phyloP scores from a whole-genome alignment of 768 basidiomycete genomes.

The Amanita phalloides region DNA sequence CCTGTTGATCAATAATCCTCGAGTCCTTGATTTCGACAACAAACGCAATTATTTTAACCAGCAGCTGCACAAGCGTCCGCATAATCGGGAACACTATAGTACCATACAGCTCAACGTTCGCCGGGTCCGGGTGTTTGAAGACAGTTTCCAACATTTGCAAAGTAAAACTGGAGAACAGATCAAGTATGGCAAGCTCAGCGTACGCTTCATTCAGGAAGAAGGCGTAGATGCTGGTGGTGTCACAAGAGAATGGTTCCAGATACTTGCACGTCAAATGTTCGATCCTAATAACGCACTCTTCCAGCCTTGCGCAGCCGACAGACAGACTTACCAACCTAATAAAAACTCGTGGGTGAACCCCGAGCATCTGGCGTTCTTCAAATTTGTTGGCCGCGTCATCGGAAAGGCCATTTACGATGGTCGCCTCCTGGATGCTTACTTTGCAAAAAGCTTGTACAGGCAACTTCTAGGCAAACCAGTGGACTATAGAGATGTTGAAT shows the following conservation, averaged over 20 bases:
- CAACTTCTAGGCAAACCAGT: conserved; percentile 91
- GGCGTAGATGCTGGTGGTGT: conserved; percentile 98
- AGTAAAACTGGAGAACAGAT: conserved; percentile 90
- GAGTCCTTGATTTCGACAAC: conserved; percentile 98
- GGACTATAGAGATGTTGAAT: conserved; percentile 93
- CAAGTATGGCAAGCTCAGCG: conserved; percentile 94
- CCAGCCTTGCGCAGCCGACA: conserved; percentile 94
- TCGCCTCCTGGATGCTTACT: conserved; percentile 93
- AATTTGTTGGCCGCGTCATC: conserved; percentile 95
- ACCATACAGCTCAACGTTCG: conserved; percentile 87
- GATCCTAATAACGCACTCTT: conserved; percentile 97
- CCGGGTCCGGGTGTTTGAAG: conserved; percentile 88
- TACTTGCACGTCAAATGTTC: conserved; percentile 97
- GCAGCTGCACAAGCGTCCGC: conserved; percentile 78
- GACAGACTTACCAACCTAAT: conserved; percentile 92
- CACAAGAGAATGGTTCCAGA: conserved; percentile 98
- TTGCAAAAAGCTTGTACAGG: conserved; percentile 92
- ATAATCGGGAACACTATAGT: conserved; percentile 68
- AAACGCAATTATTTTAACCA: conserved; percentile 95
- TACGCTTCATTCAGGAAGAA: conserved; percentile 94
- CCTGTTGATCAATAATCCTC: conserved; percentile 88
- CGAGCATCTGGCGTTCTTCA: conserved; percentile 96
- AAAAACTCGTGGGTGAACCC: conserved; percentile 91
- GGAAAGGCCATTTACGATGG: conserved; percentile 98
- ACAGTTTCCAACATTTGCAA: conserved; percentile 89